Evolutionary conservation across 2,329 filamentous ascomycete species (phyloP), one percentile per base, ranked within the genome.

Genomic region (Chaetomiaceae sp.): DNA sequence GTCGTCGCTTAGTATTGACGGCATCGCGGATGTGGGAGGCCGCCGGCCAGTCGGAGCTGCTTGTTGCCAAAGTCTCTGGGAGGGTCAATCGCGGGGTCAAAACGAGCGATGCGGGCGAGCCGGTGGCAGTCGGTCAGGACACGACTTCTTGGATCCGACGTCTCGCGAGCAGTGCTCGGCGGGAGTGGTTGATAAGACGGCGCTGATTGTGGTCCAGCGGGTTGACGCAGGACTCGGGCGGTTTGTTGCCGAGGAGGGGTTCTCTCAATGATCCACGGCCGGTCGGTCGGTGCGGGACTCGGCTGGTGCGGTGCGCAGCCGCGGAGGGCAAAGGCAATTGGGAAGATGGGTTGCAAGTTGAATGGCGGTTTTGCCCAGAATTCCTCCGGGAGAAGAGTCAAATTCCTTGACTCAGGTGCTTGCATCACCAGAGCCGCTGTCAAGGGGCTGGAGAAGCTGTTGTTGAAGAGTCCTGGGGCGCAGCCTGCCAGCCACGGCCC

Each of bases 1-100:
- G 66, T 91, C 87, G 67, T 96, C 92, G 69, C 80, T 89, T 53
- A 99, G 82, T 61, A 95, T 79, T 38, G 80, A 82, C 65, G 80
- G 80, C 80, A 83, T 83, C 12, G 54, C 54, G 51, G 38, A 22
- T 15, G 39, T 22, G 39, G 34, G 45, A 42, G 44, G 53, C 31
- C 25, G 42, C 40, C 40, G 12, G 34, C 34, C 25, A 8, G 29
- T 25, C n/a, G 40, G 25, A 7, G 39, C 19, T 42, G 47, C 23
- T 37, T 44, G 36, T 31, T 23, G 36, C 39, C 23, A 14, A 36
- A 48, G 23, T n/a, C 33, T 29, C 17, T 14, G 22, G 36, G 23
- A 23, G n/a, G 22, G 8, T 25, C 17, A 23, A 47, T 20, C 19
- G 22, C 15, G 38, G 15, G 17, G 6, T 43, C 14, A 11, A 6